A percentile compares a stretch with the other conserved stretches of the same genome.
Conservation (phyloP, 441 rosid species). For the Flueggea neowawraea region DNA sequence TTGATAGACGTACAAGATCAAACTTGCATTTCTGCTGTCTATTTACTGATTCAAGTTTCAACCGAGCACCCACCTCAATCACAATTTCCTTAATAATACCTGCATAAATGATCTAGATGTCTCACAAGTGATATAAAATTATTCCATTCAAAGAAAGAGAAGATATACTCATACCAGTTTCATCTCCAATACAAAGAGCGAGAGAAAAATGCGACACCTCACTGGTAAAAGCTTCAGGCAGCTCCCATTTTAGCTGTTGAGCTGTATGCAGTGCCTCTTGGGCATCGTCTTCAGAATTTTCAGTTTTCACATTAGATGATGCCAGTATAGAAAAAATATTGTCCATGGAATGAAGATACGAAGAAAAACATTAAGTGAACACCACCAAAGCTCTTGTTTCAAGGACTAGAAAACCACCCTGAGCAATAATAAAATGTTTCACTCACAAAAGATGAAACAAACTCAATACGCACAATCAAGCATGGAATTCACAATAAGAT, state of each 20-base stretch:
- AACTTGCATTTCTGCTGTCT: slow-evolving; percentile 47
- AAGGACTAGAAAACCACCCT: slow-evolving; percentile 78
- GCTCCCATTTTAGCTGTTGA: slow-evolving; percentile 31
- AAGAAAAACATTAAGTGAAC: slow-evolving; percentile 42
- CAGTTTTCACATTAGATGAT: slow-evolving; percentile 28
- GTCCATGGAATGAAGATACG: slow-evolving; percentile 30
- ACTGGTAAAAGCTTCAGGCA: slow-evolving; percentile 39
- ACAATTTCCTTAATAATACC: slow-evolving; percentile 64
- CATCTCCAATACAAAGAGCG: slow-evolving; percentile 55
- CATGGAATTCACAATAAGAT: slow-evolving; percentile 1
- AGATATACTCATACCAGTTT: slow-evolving; percentile 48
- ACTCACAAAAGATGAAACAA: slow-evolving; percentile 11
- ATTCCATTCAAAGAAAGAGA: slow-evolving; percentile 18
- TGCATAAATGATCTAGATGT: slow-evolving; percentile 32
- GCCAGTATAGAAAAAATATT: slow-evolving; percentile 33
- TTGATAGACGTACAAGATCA: slow-evolving; percentile 59
- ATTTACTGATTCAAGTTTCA: slow-evolving; percentile 46
- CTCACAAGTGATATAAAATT: slow-evolving; percentile 13
- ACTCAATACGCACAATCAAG: slow-evolving; percentile 5
- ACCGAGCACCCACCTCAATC: slow-evolving; percentile 50
- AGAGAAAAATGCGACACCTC: slow-evolving; percentile 58
- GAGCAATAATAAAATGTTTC: slow-evolving; percentile 39
- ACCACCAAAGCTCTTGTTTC: slow-evolving; percentile 57
- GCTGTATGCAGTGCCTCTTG: slow-evolving; percentile 25
- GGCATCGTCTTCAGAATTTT: slow-evolving; percentile 32